These are phyloP conservation scores for Dothistroma septosporum DNA, from an alignment of 2,329 filamentous ascomycete genomes.

Conservation along the genomic window DNA sequence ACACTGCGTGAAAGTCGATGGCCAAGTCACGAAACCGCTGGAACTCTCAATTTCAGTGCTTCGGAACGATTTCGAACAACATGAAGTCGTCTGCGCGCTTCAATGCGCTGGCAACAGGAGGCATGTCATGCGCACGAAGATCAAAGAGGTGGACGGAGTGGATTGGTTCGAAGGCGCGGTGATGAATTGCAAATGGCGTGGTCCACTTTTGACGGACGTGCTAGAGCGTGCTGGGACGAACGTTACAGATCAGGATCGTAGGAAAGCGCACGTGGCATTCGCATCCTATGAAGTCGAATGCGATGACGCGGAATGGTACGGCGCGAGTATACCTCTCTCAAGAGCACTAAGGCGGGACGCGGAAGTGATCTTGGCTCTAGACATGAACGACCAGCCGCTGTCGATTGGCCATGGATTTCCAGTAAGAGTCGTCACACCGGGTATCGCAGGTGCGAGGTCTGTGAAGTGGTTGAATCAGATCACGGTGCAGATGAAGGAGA, in stretches of 20 bases:
- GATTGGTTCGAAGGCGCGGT: conserved; percentile 59
- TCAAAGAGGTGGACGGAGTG: conserved; percentile 57
- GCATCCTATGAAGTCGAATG: conserved; percentile 50
- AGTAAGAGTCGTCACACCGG: conserved; percentile 56
- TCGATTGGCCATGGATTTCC: conserved; percentile 64
- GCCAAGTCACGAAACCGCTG: conserved; percentile 44
- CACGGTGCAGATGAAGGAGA: conserved; percentile 56
- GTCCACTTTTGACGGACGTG: conserved; percentile 52
- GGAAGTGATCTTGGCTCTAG: conserved; percentile 63
- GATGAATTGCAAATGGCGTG: conserved; percentile 58
- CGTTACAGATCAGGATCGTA: conserved; percentile 29
- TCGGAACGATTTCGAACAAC: conserved; percentile 45
- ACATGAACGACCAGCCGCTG: conserved; percentile 64
- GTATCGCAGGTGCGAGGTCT: conserved; percentile 60
- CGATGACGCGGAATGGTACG: conserved; percentile 58
- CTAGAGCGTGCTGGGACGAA: conserved; percentile 45
- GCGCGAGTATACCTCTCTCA: conserved; percentile 50
- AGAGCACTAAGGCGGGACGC: conserved; percentile 43
- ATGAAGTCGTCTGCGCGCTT: conserved; percentile 54
- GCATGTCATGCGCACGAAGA: conserved; percentile 57
- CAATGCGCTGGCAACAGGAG: conserved; percentile 60
- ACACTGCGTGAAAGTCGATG: conserved; percentile 48
- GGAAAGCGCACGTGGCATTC: conserved; percentile 52
- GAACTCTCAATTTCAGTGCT: conserved; percentile 48
- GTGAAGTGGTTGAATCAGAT: conserved; percentile 60